Percentiles rank a stretch among this genome's conserved stretches.
Conservation (phyloP, 2,329 filamentous ascomycete genomes). For the Talaromyces verruculosus region DNA sequence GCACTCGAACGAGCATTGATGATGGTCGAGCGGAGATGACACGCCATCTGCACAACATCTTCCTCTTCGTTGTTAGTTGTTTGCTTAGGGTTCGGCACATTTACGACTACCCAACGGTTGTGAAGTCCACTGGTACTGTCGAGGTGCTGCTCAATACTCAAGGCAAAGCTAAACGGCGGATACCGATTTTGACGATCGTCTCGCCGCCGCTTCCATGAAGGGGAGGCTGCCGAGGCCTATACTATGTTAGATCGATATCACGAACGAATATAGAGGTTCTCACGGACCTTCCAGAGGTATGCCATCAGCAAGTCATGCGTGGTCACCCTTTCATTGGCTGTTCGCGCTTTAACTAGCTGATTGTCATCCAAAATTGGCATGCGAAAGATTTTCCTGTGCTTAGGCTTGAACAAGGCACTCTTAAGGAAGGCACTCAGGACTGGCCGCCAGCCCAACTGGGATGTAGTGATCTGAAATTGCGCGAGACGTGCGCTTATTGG, state of each 20-base stretch:
- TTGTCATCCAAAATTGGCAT: neutral
- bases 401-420: neutral
- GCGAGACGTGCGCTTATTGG: neutral
- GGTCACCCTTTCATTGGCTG: neutral
- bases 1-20: neutral
- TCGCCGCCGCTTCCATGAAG: neutral
- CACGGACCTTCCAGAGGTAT: neutral
- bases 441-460: neutral
- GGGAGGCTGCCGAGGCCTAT: neutral
- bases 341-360: neutral
- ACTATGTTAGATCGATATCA: neutral
- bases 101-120: neutral
- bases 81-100: neutral
- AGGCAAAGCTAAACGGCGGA: neutral
- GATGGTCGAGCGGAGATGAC: neutral
- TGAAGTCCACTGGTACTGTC: neutral
- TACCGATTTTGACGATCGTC: neutral
- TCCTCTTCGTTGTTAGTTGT: neutral
- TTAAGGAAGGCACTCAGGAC: neutral
- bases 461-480: neutral
- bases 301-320: neutral
- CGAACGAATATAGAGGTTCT: neutral
- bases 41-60: neutral
- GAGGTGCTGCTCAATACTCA: neutral
- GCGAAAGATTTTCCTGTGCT: neutral